Evolutionary conservation across 2,329 filamentous ascomycete genomes (phyloP), one percentile per base, ranked within the genome.

Genomic region (Bipolaris zeicola): DNA sequence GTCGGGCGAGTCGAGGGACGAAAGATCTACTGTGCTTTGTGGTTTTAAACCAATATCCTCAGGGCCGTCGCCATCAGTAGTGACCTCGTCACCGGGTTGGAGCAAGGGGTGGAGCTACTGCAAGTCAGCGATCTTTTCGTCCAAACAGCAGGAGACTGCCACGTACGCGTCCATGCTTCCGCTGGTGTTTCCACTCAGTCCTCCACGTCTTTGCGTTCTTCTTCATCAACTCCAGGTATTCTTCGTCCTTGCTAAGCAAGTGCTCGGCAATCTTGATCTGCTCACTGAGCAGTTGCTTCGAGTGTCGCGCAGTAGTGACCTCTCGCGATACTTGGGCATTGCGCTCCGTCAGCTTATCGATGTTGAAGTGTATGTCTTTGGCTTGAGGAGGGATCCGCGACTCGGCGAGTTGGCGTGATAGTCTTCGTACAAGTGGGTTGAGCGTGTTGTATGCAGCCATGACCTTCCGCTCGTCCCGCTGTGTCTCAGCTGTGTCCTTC

Each of bases 321-420:
- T 81, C 73, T 83, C 82, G 57, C 77, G 77, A 68, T 37, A 72
- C 52, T 26, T 72, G 61, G 28, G 71, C 69, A 59, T 85, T 85
- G n/a, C 82, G 82, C 64, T 87, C 83, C 7, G 88, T 77, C 13
- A 87, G 82, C 64, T 81, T 83, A 69, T 91, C 88, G 61, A 87
- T 87, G 66, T 89, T 83, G 44, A 91, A 84, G 47, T 85, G 80
- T 14, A 80, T 78, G 6, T 77, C 80, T 50, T 74, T 75, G 39
- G 76, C 75, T 2, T 82, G 79, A 0, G 85, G 85, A 1, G 89
- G 89, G 68, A 91, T 90, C n/a, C 87, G 87, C 49, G 89, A 79
- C 33, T 81, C 82, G 14, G 79, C 74, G 5, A 91, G 76, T 66
- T 87, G 88, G 45, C 79, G 81, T 34, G 82, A 76, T 33, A 91